A percentile compares a stretch with the other conserved stretches of the same genome.
Conservation (phyloP, 1,139 yeast species). For the Geotrichum bryndzae region DNA sequence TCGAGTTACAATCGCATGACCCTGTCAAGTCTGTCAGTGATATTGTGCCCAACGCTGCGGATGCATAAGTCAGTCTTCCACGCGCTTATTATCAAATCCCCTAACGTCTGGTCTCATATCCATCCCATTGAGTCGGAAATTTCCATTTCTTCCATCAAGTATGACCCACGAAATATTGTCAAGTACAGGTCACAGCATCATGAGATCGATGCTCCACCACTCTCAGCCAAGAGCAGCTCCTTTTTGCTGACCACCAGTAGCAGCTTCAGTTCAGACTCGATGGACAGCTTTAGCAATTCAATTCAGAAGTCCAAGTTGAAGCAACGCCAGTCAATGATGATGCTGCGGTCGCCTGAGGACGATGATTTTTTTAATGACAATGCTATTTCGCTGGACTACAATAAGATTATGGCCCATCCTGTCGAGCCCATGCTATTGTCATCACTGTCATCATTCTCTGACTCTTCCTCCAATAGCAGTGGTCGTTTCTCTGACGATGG, state of each 20-base stretch:
- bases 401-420: background rate
- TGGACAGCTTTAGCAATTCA: background rate
- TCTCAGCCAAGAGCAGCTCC: background rate
- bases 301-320: background rate
- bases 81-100: conserved; percentile 24
- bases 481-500: conserved; percentile 9
- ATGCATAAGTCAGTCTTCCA: conserved; percentile 26
- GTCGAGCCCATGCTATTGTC: conserved; percentile 2
- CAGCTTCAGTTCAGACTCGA: background rate
- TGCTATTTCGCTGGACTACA: background rate
- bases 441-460: conserved; percentile 10
- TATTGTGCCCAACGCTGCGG: conserved; percentile 33
- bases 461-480: conserved; percentile 1
- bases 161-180: conserved; percentile 8
- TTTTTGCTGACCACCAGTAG: background rate
- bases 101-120: conserved; percentile 23
- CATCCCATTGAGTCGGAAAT: conserved; percentile 15
- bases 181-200: background rate
- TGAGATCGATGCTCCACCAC: background rate
- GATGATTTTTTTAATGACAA: conserved; percentile 4
- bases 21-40: conserved; percentile 29
- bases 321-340: background rate
- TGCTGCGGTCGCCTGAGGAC: background rate
- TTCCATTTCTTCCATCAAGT: background rate
- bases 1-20: conserved; percentile 30